phyloP scores from a whole-genome alignment of 371 early-diverging fungal species.

The Nosema bombycis region DNA sequence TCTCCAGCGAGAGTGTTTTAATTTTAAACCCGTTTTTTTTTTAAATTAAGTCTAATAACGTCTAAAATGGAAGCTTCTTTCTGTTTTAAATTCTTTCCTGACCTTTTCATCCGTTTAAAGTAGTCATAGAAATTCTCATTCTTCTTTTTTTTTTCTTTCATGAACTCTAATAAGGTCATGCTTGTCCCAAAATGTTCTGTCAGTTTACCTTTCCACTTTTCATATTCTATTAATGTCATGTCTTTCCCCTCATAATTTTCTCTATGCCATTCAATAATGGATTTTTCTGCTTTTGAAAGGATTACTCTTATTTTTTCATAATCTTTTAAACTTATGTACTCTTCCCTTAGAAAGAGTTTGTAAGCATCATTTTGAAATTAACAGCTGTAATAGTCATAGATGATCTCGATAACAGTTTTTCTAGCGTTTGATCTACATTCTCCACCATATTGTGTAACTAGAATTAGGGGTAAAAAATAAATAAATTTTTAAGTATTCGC shows the following conservation, averaged over 20 bases:
- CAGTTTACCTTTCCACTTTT: not conserved
- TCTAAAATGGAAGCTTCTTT: not conserved
- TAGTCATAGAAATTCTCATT: not conserved
- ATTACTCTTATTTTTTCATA: not conserved
- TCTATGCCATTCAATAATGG: not conserved
- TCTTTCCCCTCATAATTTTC: not conserved
- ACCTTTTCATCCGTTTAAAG: not conserved
- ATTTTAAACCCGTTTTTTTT: not conserved
- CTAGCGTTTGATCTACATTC: too few relatives aligned
- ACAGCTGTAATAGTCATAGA: not conserved
- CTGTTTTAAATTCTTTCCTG: not conserved
- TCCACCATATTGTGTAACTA: too few relatives aligned
- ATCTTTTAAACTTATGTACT: not conserved
- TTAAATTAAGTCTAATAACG: not conserved
- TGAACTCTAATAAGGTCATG: not conserved
- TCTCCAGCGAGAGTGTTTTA: not conserved
- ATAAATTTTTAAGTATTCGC: too few relatives aligned
- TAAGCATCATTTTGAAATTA: not conserved
- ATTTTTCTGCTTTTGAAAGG: not conserved
- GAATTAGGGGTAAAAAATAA: too few relatives aligned
- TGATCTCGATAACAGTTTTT: not conserved
- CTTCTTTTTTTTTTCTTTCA: not conserved
- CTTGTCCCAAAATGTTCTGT: not conserved
- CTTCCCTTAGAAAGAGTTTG: not conserved
- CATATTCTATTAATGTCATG: not conserved